These are phyloP conservation scores for Epithemia pelagica DNA, from an alignment of 108 stramenopile species.

Conservation along the genomic window DNA sequence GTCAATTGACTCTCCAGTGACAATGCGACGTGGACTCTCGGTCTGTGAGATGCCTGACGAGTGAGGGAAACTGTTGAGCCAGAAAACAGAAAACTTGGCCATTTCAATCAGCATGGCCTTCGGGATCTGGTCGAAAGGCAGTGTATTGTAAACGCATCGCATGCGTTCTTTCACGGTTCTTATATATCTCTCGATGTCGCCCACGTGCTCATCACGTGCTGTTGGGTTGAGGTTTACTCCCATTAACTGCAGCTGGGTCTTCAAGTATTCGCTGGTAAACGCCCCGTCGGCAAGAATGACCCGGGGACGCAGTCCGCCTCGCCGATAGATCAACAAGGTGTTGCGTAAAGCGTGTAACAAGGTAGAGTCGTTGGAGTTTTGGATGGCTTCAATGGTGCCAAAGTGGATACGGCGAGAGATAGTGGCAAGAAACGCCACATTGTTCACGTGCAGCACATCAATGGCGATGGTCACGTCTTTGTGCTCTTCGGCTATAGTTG, in stretches of 20 bases:
- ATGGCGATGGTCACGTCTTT: conserved; percentile 16
- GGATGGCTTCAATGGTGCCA: conserved; percentile 13
- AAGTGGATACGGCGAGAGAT: conserved; percentile 24
- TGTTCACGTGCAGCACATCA: conserved; percentile 38
- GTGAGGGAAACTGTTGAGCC: conserved; percentile 19
- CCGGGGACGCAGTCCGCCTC: neutral
- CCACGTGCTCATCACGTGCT: conserved; percentile 34
- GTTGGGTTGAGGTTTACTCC: conserved; percentile 10
- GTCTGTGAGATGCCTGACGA: conserved; percentile 10
- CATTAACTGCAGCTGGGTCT: neutral
- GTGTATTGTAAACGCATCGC: conserved; percentile 5
- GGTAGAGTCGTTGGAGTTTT: neutral
- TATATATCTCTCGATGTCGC: conserved; percentile 37
- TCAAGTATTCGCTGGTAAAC: neutral
- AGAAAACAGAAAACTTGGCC: conserved; percentile 10
- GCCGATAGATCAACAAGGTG: neutral
- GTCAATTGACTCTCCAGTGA: conserved; percentile 5
- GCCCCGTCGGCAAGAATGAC: neutral
- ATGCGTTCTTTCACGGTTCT: conserved; percentile 29
- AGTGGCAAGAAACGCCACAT: conserved; percentile 31
- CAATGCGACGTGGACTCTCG: conserved; percentile 11
- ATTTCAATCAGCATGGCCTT: conserved; percentile 18
- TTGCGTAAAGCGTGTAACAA: neutral
- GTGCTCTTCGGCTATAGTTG: conserved; percentile 15
- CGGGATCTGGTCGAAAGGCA: conserved; percentile 18